Evolutionary conservation across 2,329 filamentous ascomycete genomes (phyloP).

Genomic region (Orbilia quercus): DNA sequence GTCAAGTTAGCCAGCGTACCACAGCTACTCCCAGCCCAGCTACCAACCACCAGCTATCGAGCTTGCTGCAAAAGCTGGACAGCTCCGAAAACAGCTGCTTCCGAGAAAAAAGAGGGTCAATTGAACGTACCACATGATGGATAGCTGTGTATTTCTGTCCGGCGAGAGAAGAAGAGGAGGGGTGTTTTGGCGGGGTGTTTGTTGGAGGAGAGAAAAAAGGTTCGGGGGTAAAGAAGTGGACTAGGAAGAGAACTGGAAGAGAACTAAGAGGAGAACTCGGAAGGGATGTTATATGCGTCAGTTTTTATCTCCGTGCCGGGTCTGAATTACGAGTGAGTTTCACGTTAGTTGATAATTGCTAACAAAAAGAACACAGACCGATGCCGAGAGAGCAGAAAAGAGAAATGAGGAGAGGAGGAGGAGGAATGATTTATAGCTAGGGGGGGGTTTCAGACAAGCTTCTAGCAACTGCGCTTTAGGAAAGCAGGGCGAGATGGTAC

Average conservation of each 20-base stretch:
- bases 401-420: constrained; percentile 5
- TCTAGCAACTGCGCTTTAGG: background rate
- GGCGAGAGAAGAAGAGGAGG: background rate
- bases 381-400: background rate
- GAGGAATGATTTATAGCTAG: constrained; percentile 29
- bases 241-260: too few relatives aligned
- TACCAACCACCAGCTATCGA: too few relatives aligned
- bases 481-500: background rate
- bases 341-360: too few relatives aligned
- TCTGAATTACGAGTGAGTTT: background rate
- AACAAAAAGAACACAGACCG: background rate
- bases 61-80: too few relatives aligned
- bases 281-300: background rate
- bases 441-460: background rate
- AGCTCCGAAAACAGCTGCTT: too few relatives aligned
- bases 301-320: constrained; percentile 4
- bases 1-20: background rate
- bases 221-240: background rate
- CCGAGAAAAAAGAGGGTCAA: constrained; percentile 1
- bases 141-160: constrained; percentile 3
- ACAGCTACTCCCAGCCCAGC: too few relatives aligned
- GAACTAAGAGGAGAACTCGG: too few relatives aligned
- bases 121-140: constrained; percentile 51
- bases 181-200: background rate
- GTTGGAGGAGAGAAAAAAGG: background rate